phyloP scores from a whole-genome alignment of 202 grass and related monocot species.

The Schoenoplectus tabernaemontani region DNA sequence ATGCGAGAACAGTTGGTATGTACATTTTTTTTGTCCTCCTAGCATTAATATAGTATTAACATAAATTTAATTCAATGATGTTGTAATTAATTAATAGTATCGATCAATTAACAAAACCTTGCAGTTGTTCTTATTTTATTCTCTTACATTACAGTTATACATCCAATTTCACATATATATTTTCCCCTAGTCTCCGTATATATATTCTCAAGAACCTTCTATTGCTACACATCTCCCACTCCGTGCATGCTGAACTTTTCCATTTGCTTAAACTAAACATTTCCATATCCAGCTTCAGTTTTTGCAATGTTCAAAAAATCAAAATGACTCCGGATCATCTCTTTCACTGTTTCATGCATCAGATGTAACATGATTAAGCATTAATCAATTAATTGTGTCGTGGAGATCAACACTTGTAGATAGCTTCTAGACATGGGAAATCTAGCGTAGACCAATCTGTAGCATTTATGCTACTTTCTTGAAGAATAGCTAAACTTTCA shows the following conservation, averaged over 20 bases:
- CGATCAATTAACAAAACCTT: neutral
- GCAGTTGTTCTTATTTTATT: neutral
- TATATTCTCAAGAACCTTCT: neutral
- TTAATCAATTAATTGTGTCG: neutral
- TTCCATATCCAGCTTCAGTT: neutral
- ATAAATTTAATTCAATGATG: neutral
- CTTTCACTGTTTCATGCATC: neutral
- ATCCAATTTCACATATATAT: neutral
- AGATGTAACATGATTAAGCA: neutral
- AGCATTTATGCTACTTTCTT: constrained; percentile 31
- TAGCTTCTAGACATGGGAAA: constrained; percentile 61
- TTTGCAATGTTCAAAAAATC: neutral
- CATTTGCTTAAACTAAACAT: neutral
- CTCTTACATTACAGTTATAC: neutral
- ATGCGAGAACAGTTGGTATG: too few species aligned
- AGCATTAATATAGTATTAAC: too few species aligned
- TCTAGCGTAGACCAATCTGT: constrained; percentile 61
- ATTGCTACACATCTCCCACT: neutral
- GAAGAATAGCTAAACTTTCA: constrained; percentile 39
- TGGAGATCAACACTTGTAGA: constrained; percentile 55
- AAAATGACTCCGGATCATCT: neutral
- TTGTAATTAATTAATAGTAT: neutral
- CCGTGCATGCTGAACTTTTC: neutral
- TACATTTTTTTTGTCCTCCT: too few species aligned
- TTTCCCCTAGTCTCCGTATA: neutral